Conservation (phyloP, 345 rosid species). For the Noccaea caerulescens region DNA sequence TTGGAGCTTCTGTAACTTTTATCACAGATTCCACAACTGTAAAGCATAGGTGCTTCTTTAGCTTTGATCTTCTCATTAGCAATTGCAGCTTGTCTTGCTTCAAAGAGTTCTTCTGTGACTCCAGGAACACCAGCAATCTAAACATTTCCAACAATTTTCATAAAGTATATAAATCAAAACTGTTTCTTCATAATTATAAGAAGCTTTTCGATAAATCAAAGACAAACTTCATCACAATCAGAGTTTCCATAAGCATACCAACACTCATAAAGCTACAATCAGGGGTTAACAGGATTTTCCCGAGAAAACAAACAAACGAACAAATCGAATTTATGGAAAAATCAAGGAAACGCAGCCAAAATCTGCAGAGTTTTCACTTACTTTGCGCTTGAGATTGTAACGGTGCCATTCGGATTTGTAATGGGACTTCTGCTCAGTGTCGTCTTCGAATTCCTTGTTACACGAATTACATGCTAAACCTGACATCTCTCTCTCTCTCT, state of each 20-base stretch:
- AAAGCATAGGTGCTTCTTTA: slow-evolving; percentile 67
- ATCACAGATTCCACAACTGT: slow-evolving; percentile 71
- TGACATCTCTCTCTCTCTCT: slow-evolving; percentile 49
- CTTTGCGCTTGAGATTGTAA: slow-evolving; percentile 98
- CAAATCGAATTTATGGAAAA: background rate
- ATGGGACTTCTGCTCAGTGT: slow-evolving; percentile 81
- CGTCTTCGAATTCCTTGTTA: slow-evolving; percentile 76
- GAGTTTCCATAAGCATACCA: background rate
- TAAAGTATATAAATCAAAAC: background rate
- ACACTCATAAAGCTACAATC: background rate
- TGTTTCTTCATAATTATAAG: slow-evolving; percentile 11
- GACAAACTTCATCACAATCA: background rate
- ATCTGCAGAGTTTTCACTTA: slow-evolving; percentile 18
- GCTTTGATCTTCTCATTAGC: slow-evolving; percentile 64
- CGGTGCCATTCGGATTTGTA: slow-evolving; percentile 99
- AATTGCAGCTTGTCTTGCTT: slow-evolving; percentile 75
- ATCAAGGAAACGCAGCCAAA: background rate
- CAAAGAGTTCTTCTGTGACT: slow-evolving; percentile 82
- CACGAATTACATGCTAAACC: slow-evolving; percentile 88
- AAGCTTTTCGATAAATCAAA: too few species aligned
- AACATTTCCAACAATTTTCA: background rate
- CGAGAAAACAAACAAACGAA: background rate
- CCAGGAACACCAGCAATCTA: slow-evolving; percentile 98
- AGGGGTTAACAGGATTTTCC: background rate
- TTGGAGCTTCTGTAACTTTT: slow-evolving; percentile 83